These are phyloP conservation scores for Cytospora piceae DNA, from an alignment of 2,329 filamentous ascomycete species.

Conservation along the genomic window DNA sequence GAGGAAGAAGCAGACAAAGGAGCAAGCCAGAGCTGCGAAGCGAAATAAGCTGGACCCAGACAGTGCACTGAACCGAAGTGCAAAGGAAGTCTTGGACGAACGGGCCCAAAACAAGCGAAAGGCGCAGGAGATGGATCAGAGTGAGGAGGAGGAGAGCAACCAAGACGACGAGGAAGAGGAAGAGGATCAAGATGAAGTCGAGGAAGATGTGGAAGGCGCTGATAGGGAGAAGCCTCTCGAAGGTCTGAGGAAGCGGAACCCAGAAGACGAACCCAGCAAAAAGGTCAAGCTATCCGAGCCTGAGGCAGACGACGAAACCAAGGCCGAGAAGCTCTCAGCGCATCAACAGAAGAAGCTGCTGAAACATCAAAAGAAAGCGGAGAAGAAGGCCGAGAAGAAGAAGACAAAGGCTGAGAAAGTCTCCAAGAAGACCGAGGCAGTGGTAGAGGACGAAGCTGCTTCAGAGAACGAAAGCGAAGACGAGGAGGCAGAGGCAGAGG, in stretches of 20 bases:
- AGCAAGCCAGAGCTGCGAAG: slow-evolving; percentile 80
- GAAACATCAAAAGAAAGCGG: slow-evolving; percentile 35
- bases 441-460: slow-evolving; percentile 35
- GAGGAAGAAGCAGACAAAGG: slow-evolving; percentile 93
- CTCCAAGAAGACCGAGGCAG: neutral
- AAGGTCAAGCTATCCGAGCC: slow-evolving; percentile 52
- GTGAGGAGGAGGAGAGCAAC: slow-evolving; percentile 48
- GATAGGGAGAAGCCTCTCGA: slow-evolving; percentile 66
- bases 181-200: slow-evolving; percentile 50
- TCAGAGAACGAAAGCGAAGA: slow-evolving; percentile 45
- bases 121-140: slow-evolving; percentile 64
- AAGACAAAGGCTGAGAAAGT: slow-evolving; percentile 31
- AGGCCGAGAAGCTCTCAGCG: slow-evolving; percentile 30
- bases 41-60: slow-evolving; percentile 90
- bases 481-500: slow-evolving; percentile 12
- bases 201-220: slow-evolving; percentile 53
- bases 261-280: slow-evolving; percentile 51
- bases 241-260: slow-evolving; percentile 58
- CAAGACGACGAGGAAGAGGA: slow-evolving; percentile 49
- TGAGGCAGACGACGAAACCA: slow-evolving; percentile 35
- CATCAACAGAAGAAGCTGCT: slow-evolving; percentile 28
- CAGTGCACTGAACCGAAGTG: slow-evolving; percentile 76
- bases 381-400: slow-evolving; percentile 35
- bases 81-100: slow-evolving; percentile 92
- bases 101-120: slow-evolving; percentile 78